Evolutionary conservation across 169 alveolate genomes (phyloP).

Genomic region (Cryptosporidium viatorum): DNA sequence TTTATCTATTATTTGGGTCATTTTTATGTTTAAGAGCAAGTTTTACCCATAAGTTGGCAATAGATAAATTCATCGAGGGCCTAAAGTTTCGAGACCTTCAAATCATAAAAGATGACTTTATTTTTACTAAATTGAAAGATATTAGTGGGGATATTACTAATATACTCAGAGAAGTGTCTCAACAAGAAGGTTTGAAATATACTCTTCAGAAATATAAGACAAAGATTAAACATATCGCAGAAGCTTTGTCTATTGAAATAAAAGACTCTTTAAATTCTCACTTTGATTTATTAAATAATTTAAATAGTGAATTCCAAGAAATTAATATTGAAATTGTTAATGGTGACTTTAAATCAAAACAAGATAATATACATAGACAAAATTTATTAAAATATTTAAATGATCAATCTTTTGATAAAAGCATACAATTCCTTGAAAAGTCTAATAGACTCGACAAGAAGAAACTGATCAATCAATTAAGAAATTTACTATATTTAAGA

Average conservation of each 20-base stretch:
- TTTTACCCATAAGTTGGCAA: neutral
- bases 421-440: neutral
- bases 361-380: neutral
- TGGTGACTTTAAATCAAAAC: neutral
- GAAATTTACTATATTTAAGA: neutral
- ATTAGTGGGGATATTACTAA: neutral
- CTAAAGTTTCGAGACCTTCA: neutral
- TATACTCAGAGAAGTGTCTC: neutral
- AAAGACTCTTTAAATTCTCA: neutral
- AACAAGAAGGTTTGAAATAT: neutral
- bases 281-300: neutral
- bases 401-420: neutral
- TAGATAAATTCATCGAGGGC: neutral
- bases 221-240: constrained; percentile 14
- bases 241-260: neutral
- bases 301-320: neutral
- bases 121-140: neutral
- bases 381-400: neutral
- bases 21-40: neutral
- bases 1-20: neutral
- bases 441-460: neutral
- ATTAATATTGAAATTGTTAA: neutral
- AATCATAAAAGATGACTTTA: neutral
- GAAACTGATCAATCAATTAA: neutral
- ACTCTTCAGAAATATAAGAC: constrained; percentile 23